phyloP scores from a whole-genome alignment of 257 asterid species.

The Solanum sitiens region DNA sequence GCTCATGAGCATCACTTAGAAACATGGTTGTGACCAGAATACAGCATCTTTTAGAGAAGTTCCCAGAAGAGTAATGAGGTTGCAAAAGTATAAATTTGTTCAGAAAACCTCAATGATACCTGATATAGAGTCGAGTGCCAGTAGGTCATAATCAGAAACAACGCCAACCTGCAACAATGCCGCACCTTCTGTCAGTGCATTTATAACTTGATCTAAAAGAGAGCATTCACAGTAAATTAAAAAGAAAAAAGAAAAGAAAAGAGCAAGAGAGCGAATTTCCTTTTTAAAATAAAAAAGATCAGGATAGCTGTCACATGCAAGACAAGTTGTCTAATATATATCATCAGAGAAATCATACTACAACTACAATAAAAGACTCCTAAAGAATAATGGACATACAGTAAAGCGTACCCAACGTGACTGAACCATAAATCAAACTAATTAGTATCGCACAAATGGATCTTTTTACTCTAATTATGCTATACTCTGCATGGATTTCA shows the following conservation, averaged over 20 bases:
- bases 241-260: background rate
- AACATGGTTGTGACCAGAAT: background rate
- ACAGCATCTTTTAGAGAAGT: background rate
- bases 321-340: background rate
- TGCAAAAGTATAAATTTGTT: background rate
- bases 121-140: conserved; percentile 85
- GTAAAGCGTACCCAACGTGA: background rate
- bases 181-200: background rate
- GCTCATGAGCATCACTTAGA: background rate
- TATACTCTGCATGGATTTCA: background rate
- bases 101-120: conserved; percentile 30
- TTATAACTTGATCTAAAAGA: background rate
- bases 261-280: background rate
- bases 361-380: background rate
- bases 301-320: background rate
- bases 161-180: conserved; percentile 40
- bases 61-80: background rate
- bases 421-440: background rate
- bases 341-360: background rate
- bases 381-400: background rate
- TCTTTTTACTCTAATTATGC: background rate
- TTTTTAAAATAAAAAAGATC: background rate
- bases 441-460: background rate
- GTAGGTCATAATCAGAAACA: conserved; percentile 82
- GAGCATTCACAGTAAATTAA: background rate